A percentile compares a stretch with the other conserved stretches of the same genome.
Conservation (phyloP, 1,284 basidiomycete species). For the Entoloma clypeatum region DNA sequence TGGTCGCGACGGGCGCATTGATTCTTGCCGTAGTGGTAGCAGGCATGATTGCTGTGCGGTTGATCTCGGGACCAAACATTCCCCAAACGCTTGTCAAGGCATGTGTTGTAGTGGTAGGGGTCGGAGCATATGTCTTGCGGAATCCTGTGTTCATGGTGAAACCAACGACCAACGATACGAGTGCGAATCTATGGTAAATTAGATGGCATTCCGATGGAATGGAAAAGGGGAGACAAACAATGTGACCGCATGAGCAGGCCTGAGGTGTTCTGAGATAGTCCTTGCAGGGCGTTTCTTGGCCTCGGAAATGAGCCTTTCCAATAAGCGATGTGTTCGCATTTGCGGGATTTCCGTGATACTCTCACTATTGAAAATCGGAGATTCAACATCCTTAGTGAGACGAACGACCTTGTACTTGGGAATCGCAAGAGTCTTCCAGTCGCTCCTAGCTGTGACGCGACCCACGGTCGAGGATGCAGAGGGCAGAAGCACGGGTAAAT, state of each 20-base stretch:
- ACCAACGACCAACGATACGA: conserved; percentile 65
- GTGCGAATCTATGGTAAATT: conserved; percentile 46
- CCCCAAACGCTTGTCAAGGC: conserved; percentile 33
- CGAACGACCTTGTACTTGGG: conserved; percentile 39
- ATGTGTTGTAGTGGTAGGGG: conserved; percentile 31
- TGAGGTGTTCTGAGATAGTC: conserved; percentile 37
- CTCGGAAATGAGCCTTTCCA: conserved; percentile 42
- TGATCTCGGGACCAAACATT: conserved; percentile 29
- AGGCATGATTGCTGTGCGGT: conserved; percentile 38
- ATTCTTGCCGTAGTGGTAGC: conserved; percentile 29
- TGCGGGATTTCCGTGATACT: conserved; percentile 42
- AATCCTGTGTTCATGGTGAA: conserved; percentile 55
- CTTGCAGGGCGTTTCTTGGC: conserved; percentile 32
- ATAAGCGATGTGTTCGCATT: conserved; percentile 39
- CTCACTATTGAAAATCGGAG: conserved; percentile 43
- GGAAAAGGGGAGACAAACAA: conserved; percentile 43
- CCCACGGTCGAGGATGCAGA: conserved; percentile 25
- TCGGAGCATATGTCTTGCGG: conserved; percentile 34
- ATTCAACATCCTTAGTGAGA: conserved; percentile 30
- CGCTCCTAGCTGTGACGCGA: conserved; percentile 37
- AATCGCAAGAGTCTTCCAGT: conserved; percentile 47
- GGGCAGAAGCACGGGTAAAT: conserved; percentile 54
- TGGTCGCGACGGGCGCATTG: conserved; percentile 33
- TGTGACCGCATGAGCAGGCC: conserved; percentile 53
- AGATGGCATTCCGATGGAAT: conserved; percentile 9